phyloP scores from a whole-genome alignment of 441 rosid species.

The Iberis amara region DNA sequence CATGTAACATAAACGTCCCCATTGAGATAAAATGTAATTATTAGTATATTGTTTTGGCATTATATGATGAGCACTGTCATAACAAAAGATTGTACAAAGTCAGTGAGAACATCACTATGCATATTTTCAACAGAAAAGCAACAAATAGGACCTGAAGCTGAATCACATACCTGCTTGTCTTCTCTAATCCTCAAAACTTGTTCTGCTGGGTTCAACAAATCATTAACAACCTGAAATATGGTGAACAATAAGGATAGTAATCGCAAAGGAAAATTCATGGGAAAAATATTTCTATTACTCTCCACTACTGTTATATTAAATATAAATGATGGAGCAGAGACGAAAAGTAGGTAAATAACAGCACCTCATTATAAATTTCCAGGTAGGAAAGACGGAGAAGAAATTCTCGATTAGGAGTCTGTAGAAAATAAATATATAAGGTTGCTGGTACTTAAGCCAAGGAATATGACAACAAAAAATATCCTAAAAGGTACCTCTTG shows the following conservation, averaged over 20 bases:
- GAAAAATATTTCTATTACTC: conserved; percentile 23
- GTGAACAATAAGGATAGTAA: conserved; percentile 29
- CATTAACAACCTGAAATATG: conserved; percentile 81
- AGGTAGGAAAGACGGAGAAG: conserved; percentile 95
- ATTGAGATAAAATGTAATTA: conserved; percentile 1
- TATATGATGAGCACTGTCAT: conserved; percentile 2
- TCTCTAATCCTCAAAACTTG: conserved; percentile 96
- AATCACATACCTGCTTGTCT: conserved; percentile 75
- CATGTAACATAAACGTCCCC: conserved; percentile 1
- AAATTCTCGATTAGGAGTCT: conserved; percentile 94
- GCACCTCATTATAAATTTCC: conserved; percentile 97
- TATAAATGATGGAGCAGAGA: conserved; percentile 16
- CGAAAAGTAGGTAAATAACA: conserved; percentile 23
- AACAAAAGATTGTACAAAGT: conserved; percentile 1
- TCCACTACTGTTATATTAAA: conserved; percentile 8
- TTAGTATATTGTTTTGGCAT: not conserved
- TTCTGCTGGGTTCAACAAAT: conserved; percentile 94
- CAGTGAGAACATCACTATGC: conserved; percentile 8
- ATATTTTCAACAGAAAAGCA: conserved; percentile 14
- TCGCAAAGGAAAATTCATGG: conserved; percentile 14
- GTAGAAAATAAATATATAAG: conserved; percentile 31
- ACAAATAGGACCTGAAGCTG: conserved; percentile 14
- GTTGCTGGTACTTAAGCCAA: conserved; percentile 23
- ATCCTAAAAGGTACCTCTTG: conserved; percentile 73
- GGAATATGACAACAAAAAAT: conserved; percentile 23